These are phyloP conservation scores for Heliamphora exappendiculata DNA, from an alignment of 148 eudicot genomes.

Conservation along the genomic window DNA sequence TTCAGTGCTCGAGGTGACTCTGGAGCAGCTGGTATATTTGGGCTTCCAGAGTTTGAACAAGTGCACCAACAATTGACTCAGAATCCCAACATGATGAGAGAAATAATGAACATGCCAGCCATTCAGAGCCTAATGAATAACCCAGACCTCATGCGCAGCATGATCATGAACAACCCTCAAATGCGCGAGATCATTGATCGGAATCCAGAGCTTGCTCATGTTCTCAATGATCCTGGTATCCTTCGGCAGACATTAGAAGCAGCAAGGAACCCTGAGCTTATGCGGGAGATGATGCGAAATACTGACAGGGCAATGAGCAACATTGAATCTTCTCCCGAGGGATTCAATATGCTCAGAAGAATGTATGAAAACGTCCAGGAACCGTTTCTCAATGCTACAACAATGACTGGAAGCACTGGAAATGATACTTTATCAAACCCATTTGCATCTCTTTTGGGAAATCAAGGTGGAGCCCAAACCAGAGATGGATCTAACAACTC, in stretches of 20 bases:
- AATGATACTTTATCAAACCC: conserved; percentile 63
- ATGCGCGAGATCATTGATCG: conserved; percentile 96
- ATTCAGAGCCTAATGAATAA: conserved; percentile 88
- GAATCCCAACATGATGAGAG: conserved; percentile 96
- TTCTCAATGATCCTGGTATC: conserved; percentile 88
- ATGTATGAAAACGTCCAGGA: conserved; percentile 99
- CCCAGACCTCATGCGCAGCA: conserved; percentile 79
- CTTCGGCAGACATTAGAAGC: conserved; percentile 94
- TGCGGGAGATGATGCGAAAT: conserved; percentile 99
- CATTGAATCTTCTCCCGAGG: conserved; percentile 95
- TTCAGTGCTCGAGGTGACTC: conserved; percentile 40
- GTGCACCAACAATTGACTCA: conserved; percentile 89
- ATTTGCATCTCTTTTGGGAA: conserved; percentile 82
- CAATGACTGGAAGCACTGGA: conserved; percentile 60
- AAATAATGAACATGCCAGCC: conserved; percentile 88
- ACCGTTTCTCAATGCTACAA: conserved; percentile 89
- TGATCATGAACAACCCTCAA: conserved; percentile 92
- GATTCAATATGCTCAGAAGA: conserved; percentile 95
- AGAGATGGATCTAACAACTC: conserved; percentile 53
- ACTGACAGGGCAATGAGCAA: conserved; percentile 99
- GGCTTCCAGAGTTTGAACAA: conserved; percentile 79
- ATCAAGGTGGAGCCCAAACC: conserved; percentile 59
- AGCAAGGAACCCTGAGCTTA: conserved; percentile 91
- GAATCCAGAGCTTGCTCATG: conserved; percentile 88
- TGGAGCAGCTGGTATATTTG: conserved; percentile 58